These are phyloP conservation scores for Larix sibirica DNA, from an alignment of 83 land plant genomes.

Conservation along the genomic window DNA sequence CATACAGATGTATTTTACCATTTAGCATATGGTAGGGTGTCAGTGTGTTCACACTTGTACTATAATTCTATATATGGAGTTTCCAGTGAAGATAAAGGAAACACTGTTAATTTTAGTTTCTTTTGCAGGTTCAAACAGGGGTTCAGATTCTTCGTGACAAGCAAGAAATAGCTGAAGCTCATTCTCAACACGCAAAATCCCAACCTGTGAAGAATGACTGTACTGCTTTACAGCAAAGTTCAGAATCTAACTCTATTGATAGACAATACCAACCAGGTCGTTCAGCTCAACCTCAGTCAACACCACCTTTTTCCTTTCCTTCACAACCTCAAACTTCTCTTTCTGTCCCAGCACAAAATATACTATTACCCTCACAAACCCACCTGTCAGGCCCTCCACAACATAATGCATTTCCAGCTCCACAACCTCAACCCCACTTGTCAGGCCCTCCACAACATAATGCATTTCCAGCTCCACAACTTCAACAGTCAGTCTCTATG, in stretches of 20 bases:
- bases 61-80: background rate
- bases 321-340: constrained; percentile 20
- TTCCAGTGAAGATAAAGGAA: background rate
- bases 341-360: constrained; percentile 1
- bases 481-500: constrained; percentile 14
- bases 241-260: constrained; percentile 18
- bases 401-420: constrained; percentile 21
- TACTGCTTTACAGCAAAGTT: constrained; percentile 16
- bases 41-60: background rate
- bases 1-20: too few species aligned
- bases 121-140: constrained; percentile 72
- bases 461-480: constrained; percentile 20
- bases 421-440: constrained; percentile 22
- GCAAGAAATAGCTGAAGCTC: constrained; percentile 77
- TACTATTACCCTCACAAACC: background rate
- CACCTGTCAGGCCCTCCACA: constrained; percentile 28
- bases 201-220: constrained; percentile 31
- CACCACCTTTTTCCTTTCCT: constrained; percentile 2
- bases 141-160: constrained; percentile 75
- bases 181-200: constrained; percentile 50
- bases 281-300: constrained; percentile 12
- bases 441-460: constrained; percentile 6
- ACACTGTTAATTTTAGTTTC: background rate
- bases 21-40: too few species aligned
- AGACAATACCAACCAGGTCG: constrained; percentile 18